Base-by-base conservation (phyloP, 2,329 filamentous ascomycete species). In the Basipetospora sp. region DNA sequence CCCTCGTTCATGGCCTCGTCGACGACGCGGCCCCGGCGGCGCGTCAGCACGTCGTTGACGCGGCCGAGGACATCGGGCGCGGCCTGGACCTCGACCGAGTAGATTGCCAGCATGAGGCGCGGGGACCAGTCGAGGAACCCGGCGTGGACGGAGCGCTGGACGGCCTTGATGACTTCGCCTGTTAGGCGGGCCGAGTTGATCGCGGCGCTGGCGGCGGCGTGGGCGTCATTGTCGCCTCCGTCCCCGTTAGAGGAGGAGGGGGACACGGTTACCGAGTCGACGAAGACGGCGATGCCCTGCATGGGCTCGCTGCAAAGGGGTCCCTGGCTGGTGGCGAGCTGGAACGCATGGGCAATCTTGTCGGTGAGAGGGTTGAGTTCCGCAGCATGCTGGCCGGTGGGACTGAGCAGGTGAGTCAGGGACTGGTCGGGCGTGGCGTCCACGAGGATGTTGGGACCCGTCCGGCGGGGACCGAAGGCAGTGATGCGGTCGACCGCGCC, bases 11-110 rank as follows among this genome's bases (percentile, higher is more conserved):
- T 82, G 15, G 77, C 76, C 59, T 98, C 90, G 8, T 81, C 81
- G 16, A 93, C 74, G 38, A 98, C 92, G 27, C 79, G 80, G 18
- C 90, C 90, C 25, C 87, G 79, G 4, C 90, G 82, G 1, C 88
- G 80, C 22, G 88, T 94, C n/a, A 98, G 77, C n/a, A 96, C 88
- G 47, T 83, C 84, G 65, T 98, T 98, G 25, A 96, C 90, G 20
- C 85, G 79, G 16, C 90, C 90, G 4, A 98, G 75, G 30, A 96
- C 90, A 58, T 96, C 90, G 50, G 87, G 88, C 16, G 83, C 87
- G 20, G 88, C 86, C 68, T 96, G 90, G 50, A 98, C 96, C 55
- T 96, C 90, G 55, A 88, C 94, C 39, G 76, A 85, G 64, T 98
- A 98, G 85, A 96, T 96, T 36, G 90, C 90, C 31, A 98, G 74